Evolutionary conservation across 805 yeast genomes (phyloP), one percentile per base, ranked within the genome.

Genomic region (Brettanomyces naardenensis): DNA sequence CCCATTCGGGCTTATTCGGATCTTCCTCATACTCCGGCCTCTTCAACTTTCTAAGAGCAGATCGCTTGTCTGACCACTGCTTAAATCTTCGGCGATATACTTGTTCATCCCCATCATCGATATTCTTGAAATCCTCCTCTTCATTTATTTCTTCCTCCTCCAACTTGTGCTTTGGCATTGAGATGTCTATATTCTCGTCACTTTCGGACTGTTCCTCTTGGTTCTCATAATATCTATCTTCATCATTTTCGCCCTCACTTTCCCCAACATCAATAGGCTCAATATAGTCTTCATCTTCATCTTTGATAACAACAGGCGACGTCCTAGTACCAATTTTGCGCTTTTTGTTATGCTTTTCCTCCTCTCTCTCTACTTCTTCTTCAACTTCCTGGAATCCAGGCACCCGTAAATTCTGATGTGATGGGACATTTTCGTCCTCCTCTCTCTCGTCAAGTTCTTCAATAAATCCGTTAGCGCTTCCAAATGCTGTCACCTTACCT

Each of bases 401-500:
- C 9, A 66, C 64, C 22, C 71, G 47, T 36, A 77, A 57, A 38
- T 64, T 52, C 39, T 64, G 67, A 48, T 75, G 80, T 1, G 49
- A 48, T 11, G 27, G 35, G 7, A 20, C 18, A 6, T 14, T 31
- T 14, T 65, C 61, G 19, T 31, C 39, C 6, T 38, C 44, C 6
- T 33, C 49, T 1, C 43, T 45, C 1, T 50, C 59, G 11, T 54
- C 60, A 13, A 54, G 63, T 2, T 62, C 69, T 28, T 66, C 68
- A 14, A 64, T 68, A 47, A 86, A 82, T 2, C 75, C 79, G 29
- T 69, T 66, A 17, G 74, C 61, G 22, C 75, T 73, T 9, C 96
- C 95, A 65, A 92, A 92, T 1, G 97, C 97, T 0, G 98, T 92
- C 39, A 88, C 75, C 55, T 87, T 79, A 21, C 98, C 98, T 0